Evolutionary conservation across 2,329 filamentous ascomycete genomes (phyloP), one percentile per base, ranked within the genome.

Genomic region (Fusarium anguioides): DNA sequence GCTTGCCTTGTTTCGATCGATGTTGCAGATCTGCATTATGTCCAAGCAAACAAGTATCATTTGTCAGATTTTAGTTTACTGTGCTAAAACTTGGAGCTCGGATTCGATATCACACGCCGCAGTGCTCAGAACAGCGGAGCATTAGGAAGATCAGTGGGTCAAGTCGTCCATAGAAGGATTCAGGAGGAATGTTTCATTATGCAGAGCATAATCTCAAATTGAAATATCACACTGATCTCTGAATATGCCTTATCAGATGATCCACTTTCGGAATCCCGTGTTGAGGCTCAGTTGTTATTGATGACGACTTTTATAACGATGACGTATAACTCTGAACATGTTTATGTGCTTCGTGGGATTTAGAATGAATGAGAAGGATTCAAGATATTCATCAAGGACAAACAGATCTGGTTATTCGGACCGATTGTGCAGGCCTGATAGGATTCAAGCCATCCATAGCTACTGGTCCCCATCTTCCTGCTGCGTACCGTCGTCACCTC

Each of bases 21-120:
- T 8, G 9, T 10, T 27, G 6, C 1, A 26, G 24, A 39, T 31
- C n/a, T 50, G 6, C 44, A 8, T 39, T 23, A 33, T 21, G 17
- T 11, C 5, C 3, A 39, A 3, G 6, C 6, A n/a, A 21, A 23
- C 2, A 1, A 12, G 17, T 31, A 18, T n/a, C n/a, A 39, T 29
- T 29, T 12, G 35, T 55, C 12, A 33, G 44, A 51, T 26, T 40
- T 51, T 51, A 51, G 51, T 10, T 12, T 6, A 29, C 33, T 10
- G 15, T 15, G 33, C 23, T 17, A 10, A n/a, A 23, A 15, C 29
- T 31, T 15, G 12, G 29, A 21, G 10, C 17, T 7, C 31, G 27
- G 6, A 29, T 5, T 33, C n/a, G 10, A 35, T 11, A 20, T 52
- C 18, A 8, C 10, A 23, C 11, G 18, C 14, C n/a, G 20, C 6